These are phyloP conservation scores for Aspergillus fischeri DNA, from an alignment of 2,329 filamentous ascomycete genomes.

Conservation along the genomic window DNA sequence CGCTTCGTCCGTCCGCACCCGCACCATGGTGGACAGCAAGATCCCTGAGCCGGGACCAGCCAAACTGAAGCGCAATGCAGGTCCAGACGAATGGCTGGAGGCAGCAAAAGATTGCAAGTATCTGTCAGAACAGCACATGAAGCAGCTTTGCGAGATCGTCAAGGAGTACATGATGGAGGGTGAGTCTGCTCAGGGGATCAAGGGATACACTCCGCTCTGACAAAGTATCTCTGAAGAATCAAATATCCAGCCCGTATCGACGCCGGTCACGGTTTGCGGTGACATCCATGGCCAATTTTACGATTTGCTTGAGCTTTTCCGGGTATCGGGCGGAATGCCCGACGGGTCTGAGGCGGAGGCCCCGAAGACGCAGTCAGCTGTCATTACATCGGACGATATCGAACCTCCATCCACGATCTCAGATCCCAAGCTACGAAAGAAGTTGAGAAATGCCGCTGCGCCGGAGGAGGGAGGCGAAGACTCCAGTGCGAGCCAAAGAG, in stretches of 20 bases:
- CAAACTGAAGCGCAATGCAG: constrained; percentile 74
- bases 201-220: not conserved
- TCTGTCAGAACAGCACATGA: constrained; percentile 93
- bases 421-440: constrained; percentile 80
- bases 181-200: constrained; percentile 34
- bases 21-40: constrained; percentile 45
- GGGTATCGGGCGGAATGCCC: constrained; percentile 94
- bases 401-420: constrained; percentile 87
- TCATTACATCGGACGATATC: constrained; percentile 86
- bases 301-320: constrained; percentile 93
- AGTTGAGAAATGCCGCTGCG: constrained; percentile 57
- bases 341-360: constrained; percentile 69
- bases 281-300: constrained; percentile 99
- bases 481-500: constrained; percentile 17
- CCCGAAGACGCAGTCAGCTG: constrained; percentile 63
- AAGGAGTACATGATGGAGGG: constrained; percentile 99
- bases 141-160: constrained; percentile 96
- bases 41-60: constrained; percentile 90
- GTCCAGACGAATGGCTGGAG: constrained; percentile 92
- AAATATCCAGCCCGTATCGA: constrained; percentile 96
- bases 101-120: constrained; percentile 97
- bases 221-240: constrained; percentile 60
- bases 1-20: not conserved
- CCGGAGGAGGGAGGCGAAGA: constrained; percentile 29
- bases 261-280: constrained; percentile 93